Base-by-base conservation (phyloP, 2,329 filamentous ascomycete genomes). In the Fusarium secorum region DNA sequence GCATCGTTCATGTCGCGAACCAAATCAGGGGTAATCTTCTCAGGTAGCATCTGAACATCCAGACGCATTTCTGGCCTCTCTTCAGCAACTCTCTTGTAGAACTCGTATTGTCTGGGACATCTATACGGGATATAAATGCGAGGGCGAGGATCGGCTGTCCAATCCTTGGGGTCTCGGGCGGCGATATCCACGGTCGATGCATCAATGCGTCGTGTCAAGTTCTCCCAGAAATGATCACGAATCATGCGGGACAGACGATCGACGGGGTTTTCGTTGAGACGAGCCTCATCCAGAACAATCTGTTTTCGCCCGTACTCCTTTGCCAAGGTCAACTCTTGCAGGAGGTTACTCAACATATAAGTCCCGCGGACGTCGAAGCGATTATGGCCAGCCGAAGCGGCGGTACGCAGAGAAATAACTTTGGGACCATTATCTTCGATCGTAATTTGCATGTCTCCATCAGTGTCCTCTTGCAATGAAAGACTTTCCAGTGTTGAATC, bases 391-490 rank as follows among this genome's bases (percentile, higher is more conserved):
- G 92, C 93, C 38, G 95, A 98, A 26, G 89, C 91, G 32, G 93
- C 92, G 6, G 95, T 98, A 71, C 94, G 92, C 39, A 98, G 85
- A 39, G 92, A 91, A 59, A 98, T 87, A 48, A 94, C 91, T 87
- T 98, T 99, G 53, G 96, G 95, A 0, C 96, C 96, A 71, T 89
- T 88, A 82, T 99, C 96, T 78, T 98, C 96, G 75, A 98, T 97
- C 33, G 96, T 99, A 80, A 99, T 99, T 81, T 98, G 95, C 86
- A 94, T 93, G 81, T 99, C 98, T 61, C 89, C 86, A 81, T 99
- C 95, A 33, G 95, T 97, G 78, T 99, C 96, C 81, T 99, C 96
- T 73, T 95, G 92, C 39, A 89, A 89, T 68, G 94, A 86, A 46
- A 99, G 86, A 64, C 88, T 91, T 77, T 94, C 87, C 62, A 97